These are phyloP conservation scores for Heterobasidion parviporum DNA, from an alignment of 1,284 basidiomycete species.

Conservation along the genomic window DNA sequence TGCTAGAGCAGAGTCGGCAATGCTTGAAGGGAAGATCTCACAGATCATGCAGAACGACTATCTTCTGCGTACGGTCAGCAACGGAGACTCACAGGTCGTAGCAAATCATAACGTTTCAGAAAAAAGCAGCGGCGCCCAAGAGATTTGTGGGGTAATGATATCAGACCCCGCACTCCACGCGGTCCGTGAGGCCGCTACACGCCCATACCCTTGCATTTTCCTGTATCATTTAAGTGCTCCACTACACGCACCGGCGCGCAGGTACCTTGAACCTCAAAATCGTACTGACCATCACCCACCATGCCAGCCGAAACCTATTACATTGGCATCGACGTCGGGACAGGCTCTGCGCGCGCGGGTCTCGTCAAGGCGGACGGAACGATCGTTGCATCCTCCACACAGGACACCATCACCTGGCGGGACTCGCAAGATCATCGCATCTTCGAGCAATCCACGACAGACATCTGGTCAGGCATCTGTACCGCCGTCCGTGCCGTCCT, in stretches of 20 bases:
- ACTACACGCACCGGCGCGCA: neutral
- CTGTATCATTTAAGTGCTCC: neutral
- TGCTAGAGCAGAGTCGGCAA: too few relatives aligned
- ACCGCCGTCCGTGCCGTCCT: constrained; percentile 68
- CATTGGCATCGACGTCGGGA: constrained; percentile 77
- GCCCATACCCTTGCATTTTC: neutral
- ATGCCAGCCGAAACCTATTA: constrained; percentile 30
- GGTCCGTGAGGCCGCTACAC: too few relatives aligned
- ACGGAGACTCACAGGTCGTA: too few relatives aligned
- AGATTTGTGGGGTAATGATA: too few relatives aligned
- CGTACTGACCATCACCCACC: neutral
- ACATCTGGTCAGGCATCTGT: constrained; percentile 83
- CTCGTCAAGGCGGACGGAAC: constrained; percentile 74
- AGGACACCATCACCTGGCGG: constrained; percentile 80
- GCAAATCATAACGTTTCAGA: too few relatives aligned
- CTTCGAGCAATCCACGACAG: constrained; percentile 87
- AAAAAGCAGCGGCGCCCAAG: too few relatives aligned
- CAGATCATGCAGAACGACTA: too few relatives aligned
- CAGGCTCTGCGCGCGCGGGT: constrained; percentile 87
- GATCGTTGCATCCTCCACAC: constrained; percentile 71
- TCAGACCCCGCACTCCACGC: too few relatives aligned
- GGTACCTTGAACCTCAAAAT: too few relatives aligned
- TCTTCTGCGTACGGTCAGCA: too few relatives aligned
- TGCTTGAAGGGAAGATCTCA: too few relatives aligned
- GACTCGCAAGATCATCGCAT: constrained; percentile 82